A percentile compares a stretch with the other conserved stretches of the same genome.
phyloP scores from a whole-genome alignment of 805 yeast genomes.

The Ogataea ramenticola region DNA sequence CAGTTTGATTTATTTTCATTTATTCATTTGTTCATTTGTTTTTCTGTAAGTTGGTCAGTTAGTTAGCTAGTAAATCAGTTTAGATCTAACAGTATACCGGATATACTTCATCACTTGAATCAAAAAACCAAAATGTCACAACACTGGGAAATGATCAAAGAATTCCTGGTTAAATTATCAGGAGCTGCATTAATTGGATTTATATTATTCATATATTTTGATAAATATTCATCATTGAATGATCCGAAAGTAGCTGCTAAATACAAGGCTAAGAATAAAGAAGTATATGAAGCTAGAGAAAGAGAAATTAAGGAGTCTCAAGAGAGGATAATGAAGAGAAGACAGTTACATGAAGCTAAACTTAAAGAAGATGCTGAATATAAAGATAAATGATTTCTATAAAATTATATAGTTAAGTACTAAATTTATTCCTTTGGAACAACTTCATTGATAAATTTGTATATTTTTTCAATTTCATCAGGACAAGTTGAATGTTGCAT shows the following conservation, averaged over 20 bases:
- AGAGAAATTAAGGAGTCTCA: not conserved
- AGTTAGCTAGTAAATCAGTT: too few relatives aligned
- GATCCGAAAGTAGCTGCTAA: not conserved
- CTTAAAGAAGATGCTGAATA: not conserved
- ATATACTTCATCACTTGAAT: too few relatives aligned
- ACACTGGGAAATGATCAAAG: not conserved
- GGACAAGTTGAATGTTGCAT: constrained; percentile 56
- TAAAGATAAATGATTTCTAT: not conserved
- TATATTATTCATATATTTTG: not conserved
- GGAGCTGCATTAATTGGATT: not conserved
- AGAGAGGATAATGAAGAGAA: not conserved
- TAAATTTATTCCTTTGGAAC: not conserved
- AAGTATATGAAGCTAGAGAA: not conserved
- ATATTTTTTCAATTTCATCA: constrained; percentile 39
- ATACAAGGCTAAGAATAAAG: not conserved
- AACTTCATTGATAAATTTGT: not conserved
- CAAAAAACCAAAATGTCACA: not conserved
- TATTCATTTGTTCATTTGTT: too few relatives aligned
- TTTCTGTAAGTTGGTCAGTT: too few relatives aligned
- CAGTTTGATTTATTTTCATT: too few relatives aligned
- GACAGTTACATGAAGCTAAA: not conserved
- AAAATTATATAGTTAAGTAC: too few relatives aligned
- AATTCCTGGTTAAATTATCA: not conserved
- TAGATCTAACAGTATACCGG: too few relatives aligned
- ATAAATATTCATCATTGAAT: not conserved